phyloP scores from a whole-genome alignment of 202 grass and related monocot species.

The Zoysia matrella region DNA sequence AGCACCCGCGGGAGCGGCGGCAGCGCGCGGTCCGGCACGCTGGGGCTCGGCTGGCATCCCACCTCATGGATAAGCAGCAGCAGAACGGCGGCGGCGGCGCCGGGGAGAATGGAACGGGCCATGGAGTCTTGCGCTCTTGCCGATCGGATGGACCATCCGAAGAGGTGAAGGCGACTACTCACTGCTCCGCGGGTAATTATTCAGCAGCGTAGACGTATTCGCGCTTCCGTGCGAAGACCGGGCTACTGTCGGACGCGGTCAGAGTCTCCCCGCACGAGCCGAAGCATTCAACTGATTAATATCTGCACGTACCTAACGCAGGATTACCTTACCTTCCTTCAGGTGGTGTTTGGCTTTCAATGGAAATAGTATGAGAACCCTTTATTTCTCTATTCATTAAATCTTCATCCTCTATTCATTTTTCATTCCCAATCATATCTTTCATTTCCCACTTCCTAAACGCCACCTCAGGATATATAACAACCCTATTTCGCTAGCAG shows the following conservation, averaged over 20 bases:
- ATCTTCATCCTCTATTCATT: no score
- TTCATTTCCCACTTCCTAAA: no score
- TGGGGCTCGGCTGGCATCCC: not conserved
- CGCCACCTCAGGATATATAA: no score
- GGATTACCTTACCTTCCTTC: no score
- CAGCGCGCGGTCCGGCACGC: constrained; percentile 5
- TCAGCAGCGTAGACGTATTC: not conserved
- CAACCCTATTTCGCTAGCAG: no score
- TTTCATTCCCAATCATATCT: no score
- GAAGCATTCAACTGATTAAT: not conserved
- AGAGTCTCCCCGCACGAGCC: not conserved
- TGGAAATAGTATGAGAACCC: no score
- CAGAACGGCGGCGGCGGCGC: not conserved
- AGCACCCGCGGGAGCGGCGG: constrained; percentile 19
- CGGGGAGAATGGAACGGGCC: not conserved
- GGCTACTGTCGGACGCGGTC: constrained; percentile 20
- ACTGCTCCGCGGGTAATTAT: not conserved
- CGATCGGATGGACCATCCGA: not conserved
- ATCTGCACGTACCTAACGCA: no score
- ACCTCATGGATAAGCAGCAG: not conserved
- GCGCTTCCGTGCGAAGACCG: not conserved
- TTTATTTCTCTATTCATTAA: no score
- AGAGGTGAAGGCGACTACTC: not conserved
- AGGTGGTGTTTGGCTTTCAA: no score
- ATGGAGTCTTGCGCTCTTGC: not conserved